Percentiles rank a stretch among this genome's conserved stretches.
phyloP scores from a whole-genome alignment of 305 asterid species.

The Rubia tinctorum region DNA sequence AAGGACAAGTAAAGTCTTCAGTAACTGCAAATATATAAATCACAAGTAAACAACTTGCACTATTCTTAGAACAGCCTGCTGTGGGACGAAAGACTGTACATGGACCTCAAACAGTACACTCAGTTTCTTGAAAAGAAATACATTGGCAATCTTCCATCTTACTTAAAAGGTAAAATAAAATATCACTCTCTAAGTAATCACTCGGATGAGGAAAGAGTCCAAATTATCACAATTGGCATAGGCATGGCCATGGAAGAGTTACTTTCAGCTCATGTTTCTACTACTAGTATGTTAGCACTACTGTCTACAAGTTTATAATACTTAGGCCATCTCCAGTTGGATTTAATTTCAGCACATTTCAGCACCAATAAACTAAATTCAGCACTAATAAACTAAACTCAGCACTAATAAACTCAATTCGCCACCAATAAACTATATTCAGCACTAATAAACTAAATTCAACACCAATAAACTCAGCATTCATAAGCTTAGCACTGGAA shows the following conservation, averaged over 20 bases:
- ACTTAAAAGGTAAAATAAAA: not conserved
- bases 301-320: too few species aligned
- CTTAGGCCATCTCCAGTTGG: too few species aligned
- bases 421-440: too few species aligned
- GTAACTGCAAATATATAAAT: constrained; percentile 63
- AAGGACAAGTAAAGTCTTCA: constrained; percentile 97
- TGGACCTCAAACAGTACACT: not conserved
- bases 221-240: not conserved
- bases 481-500: too few species aligned
- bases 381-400: too few species aligned
- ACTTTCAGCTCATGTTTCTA: not conserved
- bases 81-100: not conserved
- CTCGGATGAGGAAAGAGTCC: not conserved
- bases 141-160: not conserved
- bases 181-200: not conserved
- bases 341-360: too few species aligned
- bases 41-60: constrained; percentile 32
- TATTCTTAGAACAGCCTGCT: constrained; percentile 9
- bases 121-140: not conserved
- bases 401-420: too few species aligned
- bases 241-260: not conserved
- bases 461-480: too few species aligned
- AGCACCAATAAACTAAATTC: too few species aligned
- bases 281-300: not conserved
- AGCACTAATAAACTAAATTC: too few species aligned